phyloP scores from a whole-genome alignment of 2,329 filamentous ascomycete species.

The Venturia oleaginea region DNA sequence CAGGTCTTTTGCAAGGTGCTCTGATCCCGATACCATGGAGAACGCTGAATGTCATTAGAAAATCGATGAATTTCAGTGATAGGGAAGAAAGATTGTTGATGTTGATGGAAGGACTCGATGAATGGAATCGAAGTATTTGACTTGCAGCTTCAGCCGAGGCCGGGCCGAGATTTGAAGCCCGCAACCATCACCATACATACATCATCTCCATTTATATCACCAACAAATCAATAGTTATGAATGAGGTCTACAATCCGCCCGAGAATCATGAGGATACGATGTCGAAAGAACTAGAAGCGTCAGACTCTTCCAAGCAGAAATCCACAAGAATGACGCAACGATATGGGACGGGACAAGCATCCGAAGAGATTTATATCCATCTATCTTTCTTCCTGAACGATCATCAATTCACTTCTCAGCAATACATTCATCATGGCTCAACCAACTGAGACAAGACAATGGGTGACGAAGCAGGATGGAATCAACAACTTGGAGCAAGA shows the following conservation, averaged over 20 bases:
- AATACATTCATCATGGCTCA: not conserved
- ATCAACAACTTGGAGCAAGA: slow-evolving; percentile 18
- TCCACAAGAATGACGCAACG: not conserved
- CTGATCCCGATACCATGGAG: too few species aligned
- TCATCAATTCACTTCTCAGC: not conserved
- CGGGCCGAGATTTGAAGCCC: not conserved
- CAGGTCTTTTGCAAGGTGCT: too few species aligned
- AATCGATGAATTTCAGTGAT: not conserved
- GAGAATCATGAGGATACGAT: not conserved
- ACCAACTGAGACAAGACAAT: slow-evolving; percentile 9
- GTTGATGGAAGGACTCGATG: not conserved
- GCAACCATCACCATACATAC: too few species aligned
- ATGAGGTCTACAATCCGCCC: too few species aligned
- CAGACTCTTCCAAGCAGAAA: not conserved
- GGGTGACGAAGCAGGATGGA: slow-evolving; percentile 22
- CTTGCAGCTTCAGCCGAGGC: not conserved
- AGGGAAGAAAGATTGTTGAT: not conserved
- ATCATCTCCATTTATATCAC: not conserved
- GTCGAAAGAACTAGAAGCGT: not conserved
- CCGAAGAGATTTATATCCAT: not conserved
- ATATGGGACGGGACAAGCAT: not conserved
- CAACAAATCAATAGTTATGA: too few species aligned
- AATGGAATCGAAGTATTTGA: too few species aligned
- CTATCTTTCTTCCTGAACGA: not conserved
- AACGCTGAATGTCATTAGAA: too few species aligned